Evolutionary conservation across 225 moss, liverwort and hornwort genomes (phyloP).

Genomic region (Ulota crispa): DNA sequence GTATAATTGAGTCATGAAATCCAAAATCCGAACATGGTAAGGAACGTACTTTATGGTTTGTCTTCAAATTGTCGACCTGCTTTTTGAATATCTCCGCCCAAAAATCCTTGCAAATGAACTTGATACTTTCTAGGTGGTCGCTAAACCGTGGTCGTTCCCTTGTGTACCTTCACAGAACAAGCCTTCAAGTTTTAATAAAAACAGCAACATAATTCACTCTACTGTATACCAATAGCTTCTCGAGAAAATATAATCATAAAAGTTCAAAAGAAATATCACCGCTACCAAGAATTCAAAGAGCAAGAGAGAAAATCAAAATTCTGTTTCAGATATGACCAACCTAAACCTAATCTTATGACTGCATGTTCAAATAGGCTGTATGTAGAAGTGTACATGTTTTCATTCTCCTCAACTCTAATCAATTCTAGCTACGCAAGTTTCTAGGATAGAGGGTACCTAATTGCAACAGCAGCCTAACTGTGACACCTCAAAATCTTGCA

Average conservation of each 20-base stretch:
- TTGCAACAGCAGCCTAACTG: background rate
- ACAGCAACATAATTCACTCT: conserved; percentile 14
- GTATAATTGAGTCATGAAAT: background rate
- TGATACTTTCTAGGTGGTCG: conserved; percentile 93
- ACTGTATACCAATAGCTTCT: background rate
- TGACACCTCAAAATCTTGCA: background rate
- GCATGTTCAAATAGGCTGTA: background rate
- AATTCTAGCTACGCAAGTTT: background rate
- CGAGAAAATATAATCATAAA: background rate
- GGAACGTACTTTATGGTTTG: conserved; percentile 78
- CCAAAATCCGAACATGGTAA: background rate
- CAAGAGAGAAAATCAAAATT: background rate
- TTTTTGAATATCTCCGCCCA: conserved; percentile 96
- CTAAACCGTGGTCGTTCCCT: conserved; percentile 91
- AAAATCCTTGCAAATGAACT: conserved; percentile 95
- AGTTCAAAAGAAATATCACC: background rate
- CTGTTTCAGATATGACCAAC: background rate
- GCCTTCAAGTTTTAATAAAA: background rate
- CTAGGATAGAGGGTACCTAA: too few relatives aligned
- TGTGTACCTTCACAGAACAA: conserved; percentile 67
- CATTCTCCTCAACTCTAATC: background rate
- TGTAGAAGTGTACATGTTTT: background rate
- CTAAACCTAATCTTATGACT: conserved; percentile 2
- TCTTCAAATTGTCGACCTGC: conserved; percentile 97
- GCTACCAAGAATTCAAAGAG: background rate